Base-by-base conservation (phyloP, 441 rosid genomes). In the Lepidium campestre region DNA sequence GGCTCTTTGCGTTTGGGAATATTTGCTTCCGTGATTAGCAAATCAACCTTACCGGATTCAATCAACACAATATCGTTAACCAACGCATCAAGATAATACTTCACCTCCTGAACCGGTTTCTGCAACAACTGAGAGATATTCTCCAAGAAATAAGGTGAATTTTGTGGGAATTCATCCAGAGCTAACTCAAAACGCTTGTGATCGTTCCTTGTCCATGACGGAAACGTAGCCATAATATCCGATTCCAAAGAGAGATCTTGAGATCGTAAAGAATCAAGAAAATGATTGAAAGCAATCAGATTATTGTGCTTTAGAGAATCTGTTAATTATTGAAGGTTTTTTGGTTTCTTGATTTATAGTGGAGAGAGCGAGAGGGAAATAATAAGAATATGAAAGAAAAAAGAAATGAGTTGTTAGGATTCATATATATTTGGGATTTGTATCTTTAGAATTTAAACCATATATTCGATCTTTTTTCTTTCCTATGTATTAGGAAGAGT, bases 151-250 rank as follows among this genome's bases (percentile, higher is more conserved):
- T 75, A 55, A 1, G 88, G 81, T 15, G 32, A 52, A 0, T 44
- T 68, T 9, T 83, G 82, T 0, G 82, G 68, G 17, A 70, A 77
- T 34, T 11, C 1, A 5, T 78, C 76, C 22, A 87, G 61, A 9
- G 87, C 89, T 12, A n/a, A 13, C 78, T 90, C 97, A 55, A 87
- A 86, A 1, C n/a, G 10, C 83, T 87, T 86, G 70, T 90, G 83
- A 9, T 90, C 86, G 0, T 2, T 4, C 9, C 84, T 74, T 31
- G 73, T 73, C 96, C 96, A 88, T 12, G 23, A 39, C 4, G 45
- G 46, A 39, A 41, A 54, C 32, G 63, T 3, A 13, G 4, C 10
- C 66, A 61, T 61, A 2, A 4, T 32, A 37, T 55, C 60, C 29
- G n/a, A 8, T 7, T 13, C 4, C 19, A 37, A 22, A 36, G 3